Evolutionary conservation across 2,329 filamentous ascomycete species (phyloP), one percentile per base, ranked within the genome.

Genomic region (Dendryphion nanum): DNA sequence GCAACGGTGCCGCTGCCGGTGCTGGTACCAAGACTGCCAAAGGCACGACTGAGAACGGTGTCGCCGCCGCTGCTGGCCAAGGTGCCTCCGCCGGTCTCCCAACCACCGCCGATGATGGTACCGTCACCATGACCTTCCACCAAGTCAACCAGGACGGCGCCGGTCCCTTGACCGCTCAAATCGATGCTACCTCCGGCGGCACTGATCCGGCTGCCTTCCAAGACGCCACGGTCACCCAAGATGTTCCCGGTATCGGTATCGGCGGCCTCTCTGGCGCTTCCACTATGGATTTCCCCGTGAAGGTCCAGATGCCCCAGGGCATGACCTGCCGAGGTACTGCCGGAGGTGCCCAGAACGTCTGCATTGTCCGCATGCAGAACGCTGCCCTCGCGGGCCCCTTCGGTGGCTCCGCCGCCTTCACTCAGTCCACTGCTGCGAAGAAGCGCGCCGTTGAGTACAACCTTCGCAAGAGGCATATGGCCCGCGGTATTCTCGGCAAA

Each of bases 111-210:
- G 78, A 83, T 41, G 73, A 80, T 38, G 82, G 82, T 44, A 73
- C 73, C 18, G 69, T 86, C 59, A 74, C 71, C 41, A 75, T 85
- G 75, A 80, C 75, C 43, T 85, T 78, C 69, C 80, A 82, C 61
- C 78, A 85, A 42, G 78, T 85, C 68, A 85, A 85, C 74, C 81
- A 85, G 63, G 82, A 85, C 51, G 82, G 82, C 16, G 82, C 81
- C 0, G 82, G 82, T 2, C 81, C 81, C 2, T 66, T 85, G 33
- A 75, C 69, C 19, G 81, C 81, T 6, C 69, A 71, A 30, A 69
- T 85, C 33, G 82, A 86, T 53, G 65, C 71, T 29, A 82, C 80
- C 18, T 84, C 80, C 2, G 81, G 79, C 21, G 82, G 82, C 37
- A 79, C 74, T 4, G 77, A 83, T 52, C 59, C 74, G 17, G 54